Evolutionary conservation across 768 basidiomycete species (phyloP).

Genomic region (Cyathus striatus): DNA sequence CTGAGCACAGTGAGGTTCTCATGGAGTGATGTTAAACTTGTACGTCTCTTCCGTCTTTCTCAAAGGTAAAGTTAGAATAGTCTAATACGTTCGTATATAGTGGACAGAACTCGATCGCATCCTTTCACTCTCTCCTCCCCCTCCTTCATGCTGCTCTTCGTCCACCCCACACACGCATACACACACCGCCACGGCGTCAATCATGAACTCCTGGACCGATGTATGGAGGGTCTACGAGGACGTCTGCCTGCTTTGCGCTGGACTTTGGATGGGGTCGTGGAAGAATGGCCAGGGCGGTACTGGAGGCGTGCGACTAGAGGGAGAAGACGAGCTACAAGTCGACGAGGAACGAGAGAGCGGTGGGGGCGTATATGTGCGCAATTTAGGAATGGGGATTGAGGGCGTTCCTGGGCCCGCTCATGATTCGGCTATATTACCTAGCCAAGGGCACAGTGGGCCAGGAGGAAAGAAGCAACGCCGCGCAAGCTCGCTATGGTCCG

Average conservation of each 20-base stretch:
- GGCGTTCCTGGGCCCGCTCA: conserved; percentile 51
- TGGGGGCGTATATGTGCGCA: conserved; percentile 39
- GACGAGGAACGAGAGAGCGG: conserved; percentile 1
- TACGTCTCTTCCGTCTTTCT: conserved; percentile 22
- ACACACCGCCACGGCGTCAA: conserved; percentile 28
- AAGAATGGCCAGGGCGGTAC: conserved; percentile 48
- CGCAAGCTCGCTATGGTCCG: conserved; percentile 42
- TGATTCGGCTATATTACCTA: conserved; percentile 13
- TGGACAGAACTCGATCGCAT: conserved; percentile 79
- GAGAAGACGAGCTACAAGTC: conserved; percentile 56
- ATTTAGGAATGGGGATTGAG: conserved; percentile 68
- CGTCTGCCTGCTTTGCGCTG: conserved; percentile 75
- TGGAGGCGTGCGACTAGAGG: conserved; percentile 57
- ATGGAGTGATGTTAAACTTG: conserved; percentile 80
- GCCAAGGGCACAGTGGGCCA: conserved; percentile 12
- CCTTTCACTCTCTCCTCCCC: conserved; percentile 47
- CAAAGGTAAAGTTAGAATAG: neutral
- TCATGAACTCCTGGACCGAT: conserved; percentile 59
- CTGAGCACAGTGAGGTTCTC: conserved; percentile 67
- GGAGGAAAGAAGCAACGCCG: conserved; percentile 33
- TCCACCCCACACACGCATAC: conserved; percentile 17
- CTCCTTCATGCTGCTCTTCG: conserved; percentile 31
- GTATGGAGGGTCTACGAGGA: conserved; percentile 84
- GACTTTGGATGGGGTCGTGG: conserved; percentile 76
- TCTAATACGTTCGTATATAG: conserved; percentile 15